Evolutionary conservation across 208 protist species (phyloP).

Genomic region (Lotmaria passim): DNA sequence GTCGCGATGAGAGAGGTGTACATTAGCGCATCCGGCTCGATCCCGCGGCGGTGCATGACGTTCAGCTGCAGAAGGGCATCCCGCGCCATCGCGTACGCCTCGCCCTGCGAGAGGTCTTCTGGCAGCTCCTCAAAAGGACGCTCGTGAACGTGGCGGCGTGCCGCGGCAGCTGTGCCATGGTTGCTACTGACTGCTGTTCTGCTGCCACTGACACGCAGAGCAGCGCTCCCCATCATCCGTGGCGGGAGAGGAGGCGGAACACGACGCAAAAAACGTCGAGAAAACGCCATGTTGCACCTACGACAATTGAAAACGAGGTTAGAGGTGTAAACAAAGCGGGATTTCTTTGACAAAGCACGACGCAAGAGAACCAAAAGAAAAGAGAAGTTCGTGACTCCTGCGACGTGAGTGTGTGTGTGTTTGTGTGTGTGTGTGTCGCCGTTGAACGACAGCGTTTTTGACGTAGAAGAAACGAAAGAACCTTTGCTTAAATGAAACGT

Average conservation of each 20-base stretch:
- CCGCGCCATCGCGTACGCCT: constrained; percentile 72
- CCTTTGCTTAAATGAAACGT: too few relatives aligned
- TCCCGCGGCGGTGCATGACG: constrained; percentile 91
- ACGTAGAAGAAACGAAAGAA: too few relatives aligned
- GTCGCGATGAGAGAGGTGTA: constrained; percentile 92
- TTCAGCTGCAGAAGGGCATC: constrained; percentile 93
- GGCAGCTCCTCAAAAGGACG: constrained; percentile 67
- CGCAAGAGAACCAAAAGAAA: not conserved
- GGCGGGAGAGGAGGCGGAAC: not conserved
- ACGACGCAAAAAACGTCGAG: not conserved
- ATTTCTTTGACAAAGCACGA: not conserved
- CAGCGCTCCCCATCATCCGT: not conserved
- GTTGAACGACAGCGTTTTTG: not conserved
- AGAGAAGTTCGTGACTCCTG: not conserved
- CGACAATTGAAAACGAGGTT: not conserved
- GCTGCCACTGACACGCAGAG: not conserved
- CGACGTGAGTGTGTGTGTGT: not conserved
- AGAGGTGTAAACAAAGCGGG: not conserved
- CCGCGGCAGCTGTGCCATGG: not conserved
- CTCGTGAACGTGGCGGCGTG: constrained; percentile 58
- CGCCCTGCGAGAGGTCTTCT: constrained; percentile 49
- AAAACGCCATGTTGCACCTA: not conserved
- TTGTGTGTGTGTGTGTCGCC: too few relatives aligned
- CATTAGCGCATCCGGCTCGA: constrained; percentile 91
- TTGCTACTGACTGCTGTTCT: not conserved